Evolutionary conservation across 345 rosid species (phyloP), one percentile per base, ranked within the genome.

Genomic region (thale cress (Arabidopsis thaliana)): DNA sequence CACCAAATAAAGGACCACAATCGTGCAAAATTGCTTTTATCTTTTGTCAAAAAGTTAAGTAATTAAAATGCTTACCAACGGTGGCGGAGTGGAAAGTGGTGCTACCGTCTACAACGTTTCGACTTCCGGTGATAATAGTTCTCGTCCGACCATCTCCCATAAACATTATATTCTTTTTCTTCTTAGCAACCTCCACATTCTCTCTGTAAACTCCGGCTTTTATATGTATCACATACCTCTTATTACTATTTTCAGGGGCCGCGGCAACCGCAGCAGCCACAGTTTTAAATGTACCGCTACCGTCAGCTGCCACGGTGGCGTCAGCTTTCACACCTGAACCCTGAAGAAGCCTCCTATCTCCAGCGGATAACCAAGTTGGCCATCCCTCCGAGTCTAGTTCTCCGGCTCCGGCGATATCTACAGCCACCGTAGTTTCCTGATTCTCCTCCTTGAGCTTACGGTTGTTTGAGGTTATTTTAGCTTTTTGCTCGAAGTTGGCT

Each of bases 71-170:
- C 93, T 82, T 74, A 93, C 97, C 96, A 23, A 94, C 94, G 6
- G 97, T 94, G 23, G 98, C 91, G 0, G 98, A 91, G 42, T 85
- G 60, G 78, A 91, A 94, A 42, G 98, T 91, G 48, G 97, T 91
- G 85, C 93, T 87, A 1, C 98, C 98, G 65, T 94, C 97, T 13
- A 82, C 89, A 6, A 91, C 94, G 16, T 89, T 91, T 71, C 87
- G 79, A 37, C 81, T 88, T 16, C 65, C 98, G 50, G 95, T 89
- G 59, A 94, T 88, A 49, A 91, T 84, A 38, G 98, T 91, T 22
- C 72, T 82, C 1, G 62, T 79, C 76, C 90, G 82, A 37, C 93
- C 98, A 68, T 91, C 98, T 59, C 98, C 98, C 42, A 91, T n/a
- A n/a, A 93, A 88, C 98, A 93, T 86, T 24, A 93, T 72, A 52